Evolutionary conservation across 192 early-diverging fungal species (phyloP).

Genomic region (Coemansia sp.): DNA sequence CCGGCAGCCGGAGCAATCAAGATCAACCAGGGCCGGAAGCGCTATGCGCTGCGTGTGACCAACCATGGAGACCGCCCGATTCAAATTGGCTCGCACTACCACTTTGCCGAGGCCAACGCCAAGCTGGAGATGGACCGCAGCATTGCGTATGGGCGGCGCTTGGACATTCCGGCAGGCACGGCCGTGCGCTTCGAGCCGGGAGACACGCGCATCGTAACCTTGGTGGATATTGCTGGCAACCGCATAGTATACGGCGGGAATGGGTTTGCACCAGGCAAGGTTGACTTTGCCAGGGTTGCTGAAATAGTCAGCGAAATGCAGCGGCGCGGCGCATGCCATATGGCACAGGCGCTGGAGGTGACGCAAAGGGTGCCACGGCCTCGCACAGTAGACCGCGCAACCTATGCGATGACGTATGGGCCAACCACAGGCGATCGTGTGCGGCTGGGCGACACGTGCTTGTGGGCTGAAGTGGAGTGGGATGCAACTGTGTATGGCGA

Average conservation of each 20-base stretch:
- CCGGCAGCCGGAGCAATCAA: conserved; percentile 65
- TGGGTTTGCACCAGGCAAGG: conserved; percentile 68
- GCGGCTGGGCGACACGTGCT: conserved; percentile 78
- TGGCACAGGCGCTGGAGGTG: conserved; percentile 52
- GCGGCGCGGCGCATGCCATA: conserved; percentile 53
- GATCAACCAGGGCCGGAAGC: conserved; percentile 74
- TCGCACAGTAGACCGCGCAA: conserved; percentile 69
- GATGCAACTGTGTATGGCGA: conserved; percentile 92
- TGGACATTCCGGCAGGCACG: conserved; percentile 92
- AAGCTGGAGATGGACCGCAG: conserved; percentile 77
- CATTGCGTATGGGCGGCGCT: conserved; percentile 77
- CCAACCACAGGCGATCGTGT: conserved; percentile 90
- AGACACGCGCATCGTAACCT: conserved; percentile 78
- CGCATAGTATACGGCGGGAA: conserved; percentile 84
- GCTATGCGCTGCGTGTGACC: conserved; percentile 70
- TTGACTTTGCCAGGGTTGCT: conserved; percentile 50
- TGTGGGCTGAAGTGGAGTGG: conserved; percentile 84
- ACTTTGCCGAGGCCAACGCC: conserved; percentile 92
- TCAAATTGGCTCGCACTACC: conserved; percentile 95
- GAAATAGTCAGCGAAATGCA: conserved; percentile 23
- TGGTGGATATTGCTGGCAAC: conserved; percentile 82
- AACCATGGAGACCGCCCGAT: conserved; percentile 95
- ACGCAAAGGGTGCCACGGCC: conserved; percentile 54
- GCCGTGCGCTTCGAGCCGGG: conserved; percentile 96
- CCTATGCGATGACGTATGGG: conserved; percentile 88